Conservation (phyloP, 495 filamentous ascomycete genomes). For the Apodospora peruviana region DNA sequence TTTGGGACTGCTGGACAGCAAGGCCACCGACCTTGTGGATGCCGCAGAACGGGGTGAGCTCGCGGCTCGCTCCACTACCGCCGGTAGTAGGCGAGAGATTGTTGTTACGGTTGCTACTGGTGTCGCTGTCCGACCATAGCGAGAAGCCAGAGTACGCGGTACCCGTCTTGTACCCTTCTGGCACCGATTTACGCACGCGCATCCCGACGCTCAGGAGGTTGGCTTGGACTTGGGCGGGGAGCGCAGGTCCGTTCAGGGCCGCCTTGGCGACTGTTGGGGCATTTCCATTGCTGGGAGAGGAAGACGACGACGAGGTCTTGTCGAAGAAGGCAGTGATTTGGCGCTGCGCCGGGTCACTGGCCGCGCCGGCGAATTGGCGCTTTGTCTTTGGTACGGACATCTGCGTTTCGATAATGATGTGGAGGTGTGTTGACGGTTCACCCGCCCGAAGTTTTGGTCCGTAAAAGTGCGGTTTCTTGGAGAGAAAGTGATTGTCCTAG, state of each 20-base stretch:
- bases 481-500: too few relatives aligned
- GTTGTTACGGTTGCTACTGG: neutral
- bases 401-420: slow-evolving; percentile 4
- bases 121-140: slow-evolving; percentile 34
- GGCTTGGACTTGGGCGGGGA: slow-evolving; percentile 63
- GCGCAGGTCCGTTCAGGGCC: slow-evolving; percentile 41
- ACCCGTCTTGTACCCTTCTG: slow-evolving; percentile 85
- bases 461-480: too few relatives aligned
- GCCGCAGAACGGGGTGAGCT: slow-evolving; percentile 73
- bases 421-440: neutral
- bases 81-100: neutral
- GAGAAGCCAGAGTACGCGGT: slow-evolving; percentile 37
- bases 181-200: slow-evolving; percentile 84
- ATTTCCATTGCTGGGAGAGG: slow-evolving; percentile 10
- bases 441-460: too few relatives aligned
- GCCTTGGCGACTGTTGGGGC: too few relatives aligned
- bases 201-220: slow-evolving; percentile 84
- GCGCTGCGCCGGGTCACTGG: slow-evolving; percentile 43
- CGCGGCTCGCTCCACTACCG: slow-evolving; percentile 23
- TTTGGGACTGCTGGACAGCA: slow-evolving; percentile 34
- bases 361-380: slow-evolving; percentile 46
- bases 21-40: slow-evolving; percentile 59
- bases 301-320: slow-evolving; percentile 8
- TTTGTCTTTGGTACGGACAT: slow-evolving; percentile 44
- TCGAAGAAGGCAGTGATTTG: slow-evolving; percentile 47